These are phyloP conservation scores for Penicillium robsamsonii DNA, from an alignment of 495 filamentous ascomycete species.

Conservation along the genomic window DNA sequence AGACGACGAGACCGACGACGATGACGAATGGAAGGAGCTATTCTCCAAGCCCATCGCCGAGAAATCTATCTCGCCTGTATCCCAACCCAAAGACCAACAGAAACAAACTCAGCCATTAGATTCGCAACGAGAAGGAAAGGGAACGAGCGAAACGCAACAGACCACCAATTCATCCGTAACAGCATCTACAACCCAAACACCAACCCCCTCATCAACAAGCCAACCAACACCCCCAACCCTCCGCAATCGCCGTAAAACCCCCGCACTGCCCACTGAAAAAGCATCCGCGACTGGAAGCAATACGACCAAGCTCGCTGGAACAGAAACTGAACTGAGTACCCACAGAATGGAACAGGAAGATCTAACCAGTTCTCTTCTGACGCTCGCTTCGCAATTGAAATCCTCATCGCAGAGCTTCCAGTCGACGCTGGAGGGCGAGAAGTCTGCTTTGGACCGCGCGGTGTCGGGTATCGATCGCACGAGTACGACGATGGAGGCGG, in stretches of 20 bases:
- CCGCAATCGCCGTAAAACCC: constrained; percentile 30
- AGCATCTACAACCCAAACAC: constrained; percentile 8
- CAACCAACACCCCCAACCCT: constrained; percentile 24
- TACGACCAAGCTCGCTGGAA: constrained; percentile 32
- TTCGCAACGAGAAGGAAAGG: neutral
- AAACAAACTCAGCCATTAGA: neutral
- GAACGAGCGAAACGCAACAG: constrained; percentile 18
- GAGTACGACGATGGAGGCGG: constrained; percentile 67
- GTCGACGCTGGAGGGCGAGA: constrained; percentile 67
- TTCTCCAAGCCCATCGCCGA: constrained; percentile 25
- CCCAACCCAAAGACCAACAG: neutral
- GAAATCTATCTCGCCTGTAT: neutral
- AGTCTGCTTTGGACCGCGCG: constrained; percentile 65
- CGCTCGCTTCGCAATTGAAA: constrained; percentile 77
- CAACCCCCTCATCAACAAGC: constrained; percentile 14
- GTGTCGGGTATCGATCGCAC: constrained; percentile 74
- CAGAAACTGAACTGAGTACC: constrained; percentile 68
- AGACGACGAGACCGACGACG: constrained; percentile 29
- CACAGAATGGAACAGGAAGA: constrained; percentile 78
- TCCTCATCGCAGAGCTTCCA: constrained; percentile 67
- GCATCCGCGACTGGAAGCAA: constrained; percentile 22
- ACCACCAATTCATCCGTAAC: constrained; percentile 20
- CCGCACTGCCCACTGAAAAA: constrained; percentile 11
- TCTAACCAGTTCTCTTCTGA: constrained; percentile 76
- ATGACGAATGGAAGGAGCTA: constrained; percentile 42